A percentile compares a stretch with the other conserved stretches of the same genome.
These are phyloP conservation scores for Fragosphaeria purpurea DNA, from an alignment of 2,329 filamentous ascomycete genomes.

Conservation along the genomic window DNA sequence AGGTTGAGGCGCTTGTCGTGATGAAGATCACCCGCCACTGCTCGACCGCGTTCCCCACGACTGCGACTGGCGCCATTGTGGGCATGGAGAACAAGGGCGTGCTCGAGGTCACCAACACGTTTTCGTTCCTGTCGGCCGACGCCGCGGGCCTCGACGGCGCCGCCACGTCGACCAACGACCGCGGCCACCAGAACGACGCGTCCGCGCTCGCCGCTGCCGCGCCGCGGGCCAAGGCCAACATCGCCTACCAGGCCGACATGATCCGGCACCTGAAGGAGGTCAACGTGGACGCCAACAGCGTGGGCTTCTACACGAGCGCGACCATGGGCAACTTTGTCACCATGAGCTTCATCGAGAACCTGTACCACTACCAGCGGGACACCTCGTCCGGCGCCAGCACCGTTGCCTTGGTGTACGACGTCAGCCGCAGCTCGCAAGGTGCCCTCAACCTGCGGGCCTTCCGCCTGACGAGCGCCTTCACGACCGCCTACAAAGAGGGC, in stretches of 20 bases:
- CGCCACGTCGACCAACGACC: conserved; percentile 6
- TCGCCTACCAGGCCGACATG: conserved; percentile 89
- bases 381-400: conserved; percentile 84
- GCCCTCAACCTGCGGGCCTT: conserved; percentile 84
- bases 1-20: conserved; percentile 90
- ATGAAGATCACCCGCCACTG: conserved; percentile 99
- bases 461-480: conserved; percentile 77
- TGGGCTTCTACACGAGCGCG: conserved; percentile 97
- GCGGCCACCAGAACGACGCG: conserved; percentile 58
- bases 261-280: conserved; percentile 93
- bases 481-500: conserved; percentile 86
- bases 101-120: conserved; percentile 88
- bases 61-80: conserved; percentile 80
- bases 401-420: conserved; percentile 86
- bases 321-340: conserved; percentile 99
- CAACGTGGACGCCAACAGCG: conserved; percentile 95
- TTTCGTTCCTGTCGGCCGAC: conserved; percentile 83
- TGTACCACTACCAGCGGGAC: conserved; percentile 93
- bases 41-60: conserved; percentile 76
- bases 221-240: conserved; percentile 83
- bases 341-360: conserved; percentile 92
- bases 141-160: conserved; percentile 44
- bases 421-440: conserved; percentile 89
- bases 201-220: conserved; percentile 74
- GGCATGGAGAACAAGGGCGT: conserved; percentile 79